These are phyloP conservation scores for Rhodocollybia butyracea DNA, from an alignment of 768 basidiomycete genomes.

Conservation along the genomic window DNA sequence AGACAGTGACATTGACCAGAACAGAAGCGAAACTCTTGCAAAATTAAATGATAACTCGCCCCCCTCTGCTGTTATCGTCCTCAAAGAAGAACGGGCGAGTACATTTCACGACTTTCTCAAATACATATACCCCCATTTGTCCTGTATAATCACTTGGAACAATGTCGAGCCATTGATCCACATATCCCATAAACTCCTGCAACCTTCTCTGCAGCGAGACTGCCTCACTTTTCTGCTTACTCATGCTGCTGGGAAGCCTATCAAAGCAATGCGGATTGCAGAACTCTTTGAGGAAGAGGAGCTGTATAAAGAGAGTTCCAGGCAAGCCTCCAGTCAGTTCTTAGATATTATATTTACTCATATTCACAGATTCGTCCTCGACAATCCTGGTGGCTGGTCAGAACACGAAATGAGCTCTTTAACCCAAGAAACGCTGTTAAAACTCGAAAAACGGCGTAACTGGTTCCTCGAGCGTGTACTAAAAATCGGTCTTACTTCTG, in stretches of 20 bases:
- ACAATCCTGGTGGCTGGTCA: constrained; percentile 85
- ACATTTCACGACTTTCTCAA: constrained; percentile 94
- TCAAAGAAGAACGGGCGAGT: constrained; percentile 83
- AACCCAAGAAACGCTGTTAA: constrained; percentile 77
- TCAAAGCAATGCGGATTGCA: constrained; percentile 90
- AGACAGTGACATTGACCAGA: constrained; percentile 32
- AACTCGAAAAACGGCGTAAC: constrained; percentile 86
- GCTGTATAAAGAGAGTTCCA: constrained; percentile 66
- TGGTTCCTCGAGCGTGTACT: constrained; percentile 96
- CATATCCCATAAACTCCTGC: constrained; percentile 85
- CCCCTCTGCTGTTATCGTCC: constrained; percentile 81
- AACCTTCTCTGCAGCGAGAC: constrained; percentile 74
- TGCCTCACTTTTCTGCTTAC: constrained; percentile 88
- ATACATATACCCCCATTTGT: constrained; percentile 89
- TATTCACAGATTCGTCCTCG: constrained; percentile 72
- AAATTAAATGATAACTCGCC: constrained; percentile 50
- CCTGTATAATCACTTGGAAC: constrained; percentile 93
- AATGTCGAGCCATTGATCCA: constrained; percentile 92
- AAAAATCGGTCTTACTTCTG: constrained; percentile 81
- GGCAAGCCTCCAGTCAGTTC: constrained; percentile 43
- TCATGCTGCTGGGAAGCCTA: constrained; percentile 88
- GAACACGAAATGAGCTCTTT: constrained; percentile 81
- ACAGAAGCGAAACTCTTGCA: constrained; percentile 38
- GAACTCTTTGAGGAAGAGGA: constrained; percentile 90
- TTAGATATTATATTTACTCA: neutral